phyloP scores from a whole-genome alignment of 257 asterid genomes.

The Petunia axillaris region DNA sequence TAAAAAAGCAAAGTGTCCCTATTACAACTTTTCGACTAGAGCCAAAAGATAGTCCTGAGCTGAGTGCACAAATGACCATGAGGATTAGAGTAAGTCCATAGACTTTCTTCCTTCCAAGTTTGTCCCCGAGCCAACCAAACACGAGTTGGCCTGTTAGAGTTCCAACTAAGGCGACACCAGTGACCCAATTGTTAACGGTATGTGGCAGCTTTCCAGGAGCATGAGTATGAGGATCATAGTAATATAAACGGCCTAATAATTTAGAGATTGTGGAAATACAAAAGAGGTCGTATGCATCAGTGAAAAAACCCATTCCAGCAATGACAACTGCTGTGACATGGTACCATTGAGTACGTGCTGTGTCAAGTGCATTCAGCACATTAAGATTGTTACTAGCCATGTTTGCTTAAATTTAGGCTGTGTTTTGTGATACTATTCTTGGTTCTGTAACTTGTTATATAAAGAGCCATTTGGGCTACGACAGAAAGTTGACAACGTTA shows the following conservation, averaged over 20 bases:
- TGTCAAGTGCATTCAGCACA: constrained; percentile 67
- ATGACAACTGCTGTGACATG: constrained; percentile 65
- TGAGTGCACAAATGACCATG: constrained; percentile 59
- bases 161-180: constrained; percentile 70
- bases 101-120: constrained; percentile 65
- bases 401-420: not conserved
- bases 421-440: not conserved
- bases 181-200: constrained; percentile 47
- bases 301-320: constrained; percentile 77
- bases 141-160: constrained; percentile 65
- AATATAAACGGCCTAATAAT: constrained; percentile 59
- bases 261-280: constrained; percentile 50
- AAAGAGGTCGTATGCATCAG: constrained; percentile 69
- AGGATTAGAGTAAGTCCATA: constrained; percentile 65
- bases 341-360: constrained; percentile 65
- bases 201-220: constrained; percentile 62
- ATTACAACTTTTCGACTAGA: constrained; percentile 47
- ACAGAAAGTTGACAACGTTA: not conserved
- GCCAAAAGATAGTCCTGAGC: constrained; percentile 66
- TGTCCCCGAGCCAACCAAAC: constrained; percentile 82
- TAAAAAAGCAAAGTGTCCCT: constrained; percentile 68
- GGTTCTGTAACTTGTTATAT: not conserved
- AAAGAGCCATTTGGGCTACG: no score
- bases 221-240: constrained; percentile 30
- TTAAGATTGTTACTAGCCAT: constrained; percentile 49